Evolutionary conservation across 768 basidiomycete species (phyloP).

Genomic region (Pulveroboletus sp.): DNA sequence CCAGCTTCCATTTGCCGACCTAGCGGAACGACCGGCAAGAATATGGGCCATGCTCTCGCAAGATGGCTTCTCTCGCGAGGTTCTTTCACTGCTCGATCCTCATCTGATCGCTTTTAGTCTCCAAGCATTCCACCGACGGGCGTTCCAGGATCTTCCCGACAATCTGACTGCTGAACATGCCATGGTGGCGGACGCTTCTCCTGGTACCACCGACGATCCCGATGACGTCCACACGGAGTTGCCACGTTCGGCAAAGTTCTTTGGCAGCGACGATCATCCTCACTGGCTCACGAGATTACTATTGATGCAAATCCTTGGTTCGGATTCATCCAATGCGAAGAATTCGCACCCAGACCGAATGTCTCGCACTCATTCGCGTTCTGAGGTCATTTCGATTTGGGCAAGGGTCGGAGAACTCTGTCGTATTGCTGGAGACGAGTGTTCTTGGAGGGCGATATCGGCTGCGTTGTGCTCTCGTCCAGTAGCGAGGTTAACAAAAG

Average conservation of each 20-base stretch:
- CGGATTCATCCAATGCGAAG: conserved; percentile 44
- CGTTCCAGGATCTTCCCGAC: conserved; percentile 51
- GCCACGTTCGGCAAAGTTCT: conserved; percentile 38
- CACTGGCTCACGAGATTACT: conserved; percentile 82
- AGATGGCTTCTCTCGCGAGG: conserved; percentile 67
- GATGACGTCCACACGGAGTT: conserved; percentile 1
- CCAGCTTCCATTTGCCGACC: conserved; percentile 18
- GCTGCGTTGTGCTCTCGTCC: conserved; percentile 70
- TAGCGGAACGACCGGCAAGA: conserved; percentile 27
- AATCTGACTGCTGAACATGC: conserved; percentile 49
- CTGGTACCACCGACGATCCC: conserved; percentile 4
- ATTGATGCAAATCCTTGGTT: conserved; percentile 65
- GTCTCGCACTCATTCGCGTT: conserved; percentile 66
- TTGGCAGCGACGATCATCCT: conserved; percentile 67
- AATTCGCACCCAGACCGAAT: conserved; percentile 33
- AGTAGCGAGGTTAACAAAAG: conserved; percentile 73
- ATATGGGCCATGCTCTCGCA: conserved; percentile 55
- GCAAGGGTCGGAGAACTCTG: conserved; percentile 70
- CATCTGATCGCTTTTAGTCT: conserved; percentile 62
- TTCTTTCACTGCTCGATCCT: conserved; percentile 63
- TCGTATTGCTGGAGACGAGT: conserved; percentile 71
- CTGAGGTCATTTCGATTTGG: conserved; percentile 74
- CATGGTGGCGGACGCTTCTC: conserved; percentile 30
- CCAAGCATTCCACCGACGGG: conserved; percentile 54
- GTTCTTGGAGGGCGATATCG: conserved; percentile 74